A percentile compares a stretch with the other conserved stretches of the same genome.
Conservation (phyloP, 2,329 filamentous ascomycete genomes). For the Pseudocercospora eumusae region DNA sequence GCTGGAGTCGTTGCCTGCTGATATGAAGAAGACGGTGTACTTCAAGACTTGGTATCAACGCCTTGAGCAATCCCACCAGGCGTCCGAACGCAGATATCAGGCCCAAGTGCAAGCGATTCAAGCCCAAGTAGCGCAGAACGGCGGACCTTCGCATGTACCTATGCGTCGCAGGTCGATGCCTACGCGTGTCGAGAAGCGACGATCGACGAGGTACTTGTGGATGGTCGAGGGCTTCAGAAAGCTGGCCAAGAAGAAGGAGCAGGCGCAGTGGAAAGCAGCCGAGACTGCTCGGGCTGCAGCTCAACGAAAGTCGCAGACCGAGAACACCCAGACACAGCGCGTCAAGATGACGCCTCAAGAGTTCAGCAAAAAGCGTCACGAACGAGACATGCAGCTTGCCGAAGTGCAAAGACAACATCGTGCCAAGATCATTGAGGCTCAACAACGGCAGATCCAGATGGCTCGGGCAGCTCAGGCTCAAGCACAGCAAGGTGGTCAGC, state of each 20-base stretch:
- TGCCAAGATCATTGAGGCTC: slow-evolving; percentile 37
- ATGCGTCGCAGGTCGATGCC: slow-evolving; percentile 73
- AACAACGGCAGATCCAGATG: slow-evolving; percentile 42
- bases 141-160: slow-evolving; percentile 48
- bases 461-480: slow-evolving; percentile 40
- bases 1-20: slow-evolving; percentile 83
- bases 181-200: slow-evolving; percentile 79
- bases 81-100: slow-evolving; percentile 60
- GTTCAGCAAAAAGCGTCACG: slow-evolving; percentile 85
- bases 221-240: slow-evolving; percentile 95
- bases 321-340: slow-evolving; percentile 29
- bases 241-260: slow-evolving; percentile 89
- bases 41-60: slow-evolving; percentile 74
- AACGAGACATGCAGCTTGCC: slow-evolving; percentile 71
- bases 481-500: slow-evolving; percentile 34
- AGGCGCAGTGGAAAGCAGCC: slow-evolving; percentile 80
- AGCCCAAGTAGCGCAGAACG: slow-evolving; percentile 51
- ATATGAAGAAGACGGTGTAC: slow-evolving; percentile 94
- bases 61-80: slow-evolving; percentile 63
- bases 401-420: slow-evolving; percentile 43
- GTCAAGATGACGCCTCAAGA: slow-evolving; percentile 78
- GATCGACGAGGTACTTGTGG: slow-evolving; percentile 81
- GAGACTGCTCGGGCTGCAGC: slow-evolving; percentile 69
- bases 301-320: slow-evolving; percentile 68
- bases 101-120: slow-evolving; percentile 56